Conservation (phyloP, 768 basidiomycete genomes). For the Auricularia auricula-judae region DNA sequence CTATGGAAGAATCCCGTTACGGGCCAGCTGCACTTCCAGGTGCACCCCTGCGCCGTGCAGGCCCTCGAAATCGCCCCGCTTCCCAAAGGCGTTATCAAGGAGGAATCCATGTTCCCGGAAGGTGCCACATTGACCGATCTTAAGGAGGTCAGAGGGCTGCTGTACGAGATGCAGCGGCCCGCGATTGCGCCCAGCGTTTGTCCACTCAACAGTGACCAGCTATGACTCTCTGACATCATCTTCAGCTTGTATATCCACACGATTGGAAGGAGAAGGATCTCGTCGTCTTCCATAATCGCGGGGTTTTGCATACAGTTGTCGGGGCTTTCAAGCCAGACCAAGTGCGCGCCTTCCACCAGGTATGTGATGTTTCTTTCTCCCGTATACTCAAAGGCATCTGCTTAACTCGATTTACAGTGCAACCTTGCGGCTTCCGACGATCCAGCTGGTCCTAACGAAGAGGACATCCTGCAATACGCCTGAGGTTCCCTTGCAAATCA, state of each 20-base stretch:
- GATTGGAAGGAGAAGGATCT: conserved; percentile 72
- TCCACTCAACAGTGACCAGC: conserved; percentile 1
- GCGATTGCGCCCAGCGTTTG: conserved; percentile 70
- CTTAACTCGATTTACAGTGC: conserved; percentile 28
- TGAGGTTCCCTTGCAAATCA: conserved; percentile 13
- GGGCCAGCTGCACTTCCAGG: conserved; percentile 73
- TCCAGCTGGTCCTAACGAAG: conserved; percentile 53
- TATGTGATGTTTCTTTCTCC: background rate
- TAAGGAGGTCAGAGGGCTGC: conserved; percentile 52
- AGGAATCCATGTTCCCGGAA: conserved; percentile 70
- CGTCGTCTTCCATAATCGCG: conserved; percentile 80
- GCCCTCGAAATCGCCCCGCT: conserved; percentile 67
- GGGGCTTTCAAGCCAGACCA: conserved; percentile 53
- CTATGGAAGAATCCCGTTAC: conserved; percentile 92
- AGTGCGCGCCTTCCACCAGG: conserved; percentile 66
- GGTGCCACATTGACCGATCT: conserved; percentile 70
- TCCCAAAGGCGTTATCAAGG: conserved; percentile 43
- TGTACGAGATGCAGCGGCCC: conserved; percentile 83
- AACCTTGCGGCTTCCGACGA: conserved; percentile 75
- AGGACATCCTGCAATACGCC: conserved; percentile 56
- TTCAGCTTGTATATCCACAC: conserved; percentile 73
- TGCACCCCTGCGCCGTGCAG: conserved; percentile 69
- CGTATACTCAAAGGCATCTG: background rate
- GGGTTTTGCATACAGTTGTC: conserved; percentile 68
- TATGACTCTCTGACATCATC: background rate